phyloP scores from a whole-genome alignment of 1,139 yeast genomes.

The Zygotorulaspora mrakii region DNA sequence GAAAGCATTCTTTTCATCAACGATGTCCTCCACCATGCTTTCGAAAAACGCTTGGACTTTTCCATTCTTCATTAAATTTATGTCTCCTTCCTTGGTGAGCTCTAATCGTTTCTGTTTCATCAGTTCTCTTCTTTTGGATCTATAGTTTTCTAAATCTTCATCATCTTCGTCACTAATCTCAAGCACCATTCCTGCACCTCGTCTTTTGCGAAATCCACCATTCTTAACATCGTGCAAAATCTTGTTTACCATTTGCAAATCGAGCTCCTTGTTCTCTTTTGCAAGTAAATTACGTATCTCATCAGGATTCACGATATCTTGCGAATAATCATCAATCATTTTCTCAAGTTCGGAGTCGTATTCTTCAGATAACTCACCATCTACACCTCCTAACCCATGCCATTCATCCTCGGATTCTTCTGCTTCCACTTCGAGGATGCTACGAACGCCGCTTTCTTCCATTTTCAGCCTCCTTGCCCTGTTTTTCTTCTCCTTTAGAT shows the following conservation, averaged over 20 bases:
- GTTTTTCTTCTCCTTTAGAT: slow-evolving; percentile 35
- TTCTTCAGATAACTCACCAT: slow-evolving; percentile 63
- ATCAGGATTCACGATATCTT: slow-evolving; percentile 55
- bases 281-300: slow-evolving; percentile 60
- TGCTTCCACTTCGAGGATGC: slow-evolving; percentile 58
- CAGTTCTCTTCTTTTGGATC: slow-evolving; percentile 48
- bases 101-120: slow-evolving; percentile 56
- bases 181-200: slow-evolving; percentile 54
- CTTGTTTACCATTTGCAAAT: slow-evolving; percentile 66
- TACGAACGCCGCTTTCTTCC: slow-evolving; percentile 34
- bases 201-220: slow-evolving; percentile 71
- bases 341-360: slow-evolving; percentile 76
- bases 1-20: slow-evolving; percentile 27
- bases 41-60: slow-evolving; percentile 72
- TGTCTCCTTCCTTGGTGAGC: slow-evolving; percentile 46
- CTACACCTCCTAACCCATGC: slow-evolving; percentile 84
- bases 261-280: slow-evolving; percentile 66
- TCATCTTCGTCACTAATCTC: slow-evolving; percentile 65
- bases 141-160: slow-evolving; percentile 48
- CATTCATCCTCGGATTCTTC: slow-evolving; percentile 96
- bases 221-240: slow-evolving; percentile 78
- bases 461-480: slow-evolving; percentile 41
- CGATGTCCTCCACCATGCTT: slow-evolving; percentile 55
- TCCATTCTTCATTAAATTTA: slow-evolving; percentile 49
- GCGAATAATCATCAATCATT: slow-evolving; percentile 73